Evolutionary conservation across 441 rosid genomes (phyloP).

Genomic region (Erodium trifolium): DNA sequence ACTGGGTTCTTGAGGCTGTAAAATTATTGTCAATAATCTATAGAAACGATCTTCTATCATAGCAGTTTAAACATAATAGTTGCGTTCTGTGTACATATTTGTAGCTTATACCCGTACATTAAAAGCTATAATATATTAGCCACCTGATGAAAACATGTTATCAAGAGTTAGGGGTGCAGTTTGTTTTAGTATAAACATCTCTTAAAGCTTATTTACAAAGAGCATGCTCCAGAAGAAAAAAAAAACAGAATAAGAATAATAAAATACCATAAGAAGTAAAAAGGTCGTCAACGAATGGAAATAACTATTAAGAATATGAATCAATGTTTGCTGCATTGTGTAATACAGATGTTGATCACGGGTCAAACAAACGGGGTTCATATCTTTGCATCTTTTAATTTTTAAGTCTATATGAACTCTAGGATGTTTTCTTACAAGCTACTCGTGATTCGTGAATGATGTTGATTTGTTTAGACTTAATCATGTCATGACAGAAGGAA

Average conservation of each 20-base stretch:
- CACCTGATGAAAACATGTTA: not conserved
- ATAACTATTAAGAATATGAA: not conserved
- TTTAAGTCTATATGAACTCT: not conserved
- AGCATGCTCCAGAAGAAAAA: too few species aligned
- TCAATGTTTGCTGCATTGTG: not conserved
- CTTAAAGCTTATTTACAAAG: too few species aligned
- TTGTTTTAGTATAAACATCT: not conserved
- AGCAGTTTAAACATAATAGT: not conserved
- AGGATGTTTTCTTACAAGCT: not conserved
- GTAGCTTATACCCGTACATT: not conserved
- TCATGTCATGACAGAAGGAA: constrained; percentile 62
- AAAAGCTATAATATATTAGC: not conserved
- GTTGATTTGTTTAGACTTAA: not conserved
- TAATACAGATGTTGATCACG: not conserved
- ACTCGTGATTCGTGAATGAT: not conserved
- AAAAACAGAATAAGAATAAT: not conserved
- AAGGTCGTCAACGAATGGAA: not conserved
- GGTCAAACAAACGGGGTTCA: too few species aligned
- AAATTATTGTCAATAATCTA: not conserved
- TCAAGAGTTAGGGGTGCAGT: not conserved
- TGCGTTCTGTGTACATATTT: not conserved
- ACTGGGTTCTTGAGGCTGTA: too few species aligned
- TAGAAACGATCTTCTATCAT: not conserved
- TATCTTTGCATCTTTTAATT: too few species aligned
- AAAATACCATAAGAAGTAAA: not conserved